Evolutionary conservation across 2,329 filamentous ascomycete species (phyloP), one percentile per base, ranked within the genome.

Genomic region (Talaromyces sp.): DNA sequence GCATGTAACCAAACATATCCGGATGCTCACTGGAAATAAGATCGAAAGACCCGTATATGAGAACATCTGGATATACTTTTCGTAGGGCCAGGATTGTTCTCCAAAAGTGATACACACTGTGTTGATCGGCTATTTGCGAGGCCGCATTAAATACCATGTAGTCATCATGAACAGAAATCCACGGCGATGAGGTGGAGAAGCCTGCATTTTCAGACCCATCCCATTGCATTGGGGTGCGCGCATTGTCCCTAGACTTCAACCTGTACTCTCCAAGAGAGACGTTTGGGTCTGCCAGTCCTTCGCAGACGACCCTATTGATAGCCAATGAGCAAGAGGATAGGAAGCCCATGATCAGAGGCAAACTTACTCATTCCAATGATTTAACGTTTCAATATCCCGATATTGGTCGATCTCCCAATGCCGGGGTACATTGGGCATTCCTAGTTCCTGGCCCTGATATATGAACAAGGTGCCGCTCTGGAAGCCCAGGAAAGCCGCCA

Each of bases 181-280:
- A 91, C 1, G 88, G 86, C 39, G 77, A 78, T 22, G 54, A 52
- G 2, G 58, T 56, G 7, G 86, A 87, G 77, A 91, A 91, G 1
- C 89, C 89, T 0, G 86, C 87, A 68, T 88, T 82, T 1, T 79
- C 73, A 0, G 78, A 76, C 0, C 73, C 80, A 63, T 82, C 82
- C 89, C 89, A 91, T 68, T 89, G 87, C 79, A 91, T 86, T 0
- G 89, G 89, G 2, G 86, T 84, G 19, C 89, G 81, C 8, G 87
- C 83, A 71, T 91, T 86, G 72, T 91, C 89, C 37, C 88, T 80
- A 49, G 67, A 63, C 56, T 70, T 69, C 31, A 67, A 54, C 24
- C 39, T 22, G 43, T 61, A 61, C 43, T 61, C 43, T 10, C 5
- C n/a, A 52, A 61, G 59, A 13, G 11, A 50, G 13, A 50, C 22